Conservation (phyloP, 192 early-diverging fungal species). For the Coemansia sp. region DNA sequence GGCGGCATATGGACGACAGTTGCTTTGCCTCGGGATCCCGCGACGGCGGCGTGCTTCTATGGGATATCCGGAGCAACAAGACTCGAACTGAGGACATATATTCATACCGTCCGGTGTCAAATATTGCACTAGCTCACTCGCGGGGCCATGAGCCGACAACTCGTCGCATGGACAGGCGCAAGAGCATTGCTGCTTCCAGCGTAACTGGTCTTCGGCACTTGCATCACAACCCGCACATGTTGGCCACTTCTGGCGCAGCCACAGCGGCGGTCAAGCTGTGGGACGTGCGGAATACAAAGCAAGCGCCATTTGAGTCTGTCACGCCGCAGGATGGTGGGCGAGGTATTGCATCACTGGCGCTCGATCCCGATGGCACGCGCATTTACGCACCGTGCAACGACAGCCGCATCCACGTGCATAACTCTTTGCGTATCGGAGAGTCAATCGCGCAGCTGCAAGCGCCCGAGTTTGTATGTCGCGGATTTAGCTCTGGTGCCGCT, state of each 20-base stretch:
- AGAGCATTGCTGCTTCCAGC: slow-evolving; percentile 9
- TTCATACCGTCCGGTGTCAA: slow-evolving; percentile 32
- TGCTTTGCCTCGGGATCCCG: slow-evolving; percentile 69
- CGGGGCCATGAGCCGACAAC: not conserved
- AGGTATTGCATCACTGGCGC: slow-evolving; percentile 65
- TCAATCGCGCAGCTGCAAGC: slow-evolving; percentile 58
- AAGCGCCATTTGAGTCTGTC: slow-evolving; percentile 11
- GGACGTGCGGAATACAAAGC: slow-evolving; percentile 66
- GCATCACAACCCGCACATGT: slow-evolving; percentile 20
- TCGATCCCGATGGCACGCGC: slow-evolving; percentile 61
- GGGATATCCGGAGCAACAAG: slow-evolving; percentile 69
- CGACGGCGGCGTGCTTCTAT: slow-evolving; percentile 71
- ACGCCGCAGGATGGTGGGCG: slow-evolving; percentile 43
- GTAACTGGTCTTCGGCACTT: slow-evolving; percentile 29
- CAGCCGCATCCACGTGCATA: slow-evolving; percentile 68
- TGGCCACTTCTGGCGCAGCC: slow-evolving; percentile 30
- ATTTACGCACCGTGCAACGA: slow-evolving; percentile 73
- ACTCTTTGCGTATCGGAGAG: slow-evolving; percentile 46
- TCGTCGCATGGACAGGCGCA: slow-evolving; percentile 15
- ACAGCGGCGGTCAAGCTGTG: slow-evolving; percentile 72
- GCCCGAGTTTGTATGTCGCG: slow-evolving; percentile 56
- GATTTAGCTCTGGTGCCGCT: slow-evolving; percentile 69
- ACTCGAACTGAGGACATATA: slow-evolving; percentile 9
- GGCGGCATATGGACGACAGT: slow-evolving; percentile 56
- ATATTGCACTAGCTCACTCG: slow-evolving; percentile 30